Evolutionary conservation across 1,284 basidiomycete species (phyloP), one percentile per base, ranked within the genome.

Genomic region (Boletellus deceptivus): DNA sequence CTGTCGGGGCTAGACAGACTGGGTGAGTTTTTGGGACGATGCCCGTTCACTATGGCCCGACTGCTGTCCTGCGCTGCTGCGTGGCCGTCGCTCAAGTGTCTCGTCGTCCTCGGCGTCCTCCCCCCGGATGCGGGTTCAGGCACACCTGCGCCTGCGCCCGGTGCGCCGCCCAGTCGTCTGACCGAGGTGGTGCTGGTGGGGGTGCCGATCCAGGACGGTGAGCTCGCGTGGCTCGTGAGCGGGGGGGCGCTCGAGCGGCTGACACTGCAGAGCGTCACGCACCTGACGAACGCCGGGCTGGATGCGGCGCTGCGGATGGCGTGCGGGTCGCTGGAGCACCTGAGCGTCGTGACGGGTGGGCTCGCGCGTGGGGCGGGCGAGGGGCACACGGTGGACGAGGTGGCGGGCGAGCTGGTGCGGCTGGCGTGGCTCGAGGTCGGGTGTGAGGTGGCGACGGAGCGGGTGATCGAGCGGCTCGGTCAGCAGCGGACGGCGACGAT

Each of bases 31-130:
- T 2, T 0, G 1, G 22, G 34, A 18, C 14, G 0, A 10, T 22
- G 18, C 22, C 6, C 6, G 3, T 9, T 44, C 13, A 41, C 10
- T 35, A 46, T 44, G 43, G 43, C 27, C 17, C 48, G 48, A 20
- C 4, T 56, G 22, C 1, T 48, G 2, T 25, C 34, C 11, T 56
- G 49, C 27, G n/a, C 56, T 17, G 17, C 43, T 9, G 18, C 57
- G 17, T 57, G 57, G 40, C 29, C 54, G 27, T 59, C 37, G 2
- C 39, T 59, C 38, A 59, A 49, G 17, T 8, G 3, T 14, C 46
- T 56, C 31, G 13, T 6, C 16, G 14, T 59, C 31, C 3, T 22
- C 1, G 3, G 18, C 18, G 17, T 24, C 14, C 11, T 36, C 35
- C n/a, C 38, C 27, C 20, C 43, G 16, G 22, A 14, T 13, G 16